A percentile compares a stretch with the other conserved stretches of the same genome.
These are phyloP conservation scores for Macroventuria anomochaeta DNA, from an alignment of 2,329 filamentous ascomycete genomes.

Conservation along the genomic window DNA sequence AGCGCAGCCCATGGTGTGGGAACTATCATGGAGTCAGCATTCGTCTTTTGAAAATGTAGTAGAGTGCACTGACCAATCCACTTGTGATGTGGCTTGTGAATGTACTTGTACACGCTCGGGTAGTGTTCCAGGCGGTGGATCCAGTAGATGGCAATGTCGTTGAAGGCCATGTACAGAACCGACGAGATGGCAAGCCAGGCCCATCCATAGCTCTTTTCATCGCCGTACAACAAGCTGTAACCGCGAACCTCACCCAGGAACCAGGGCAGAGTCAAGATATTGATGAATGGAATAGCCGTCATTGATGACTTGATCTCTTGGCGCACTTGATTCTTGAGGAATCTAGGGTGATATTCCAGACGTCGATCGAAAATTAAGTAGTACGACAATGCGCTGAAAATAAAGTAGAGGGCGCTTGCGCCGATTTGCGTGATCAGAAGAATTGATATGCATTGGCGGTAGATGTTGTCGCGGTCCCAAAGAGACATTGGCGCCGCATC, in stretches of 20 bases:
- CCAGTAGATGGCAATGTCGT: conserved; percentile 58
- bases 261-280: conserved; percentile 55
- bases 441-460: conserved; percentile 24
- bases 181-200: conserved; percentile 51
- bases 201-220: conserved; percentile 41
- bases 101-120: conserved; percentile 56
- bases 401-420: conserved; percentile 22
- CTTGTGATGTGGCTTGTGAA: conserved; percentile 59
- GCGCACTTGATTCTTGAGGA: conserved; percentile 57
- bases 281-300: conserved; percentile 54
- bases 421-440: conserved; percentile 25
- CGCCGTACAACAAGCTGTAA: conserved; percentile 53
- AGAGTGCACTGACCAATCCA: conserved; percentile 53
- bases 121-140: conserved; percentile 57
- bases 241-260: conserved; percentile 59
- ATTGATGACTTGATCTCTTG: conserved; percentile 56
- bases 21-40: conserved; percentile 37
- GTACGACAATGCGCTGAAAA: conserved; percentile 28
- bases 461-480: conserved; percentile 30
- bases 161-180: conserved; percentile 55
- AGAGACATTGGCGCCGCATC: conserved; percentile 15
- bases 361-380: conserved; percentile 51
- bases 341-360: conserved; percentile 57
- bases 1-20: conserved; percentile 57
- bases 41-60: neutral